Percentiles rank a stretch among this genome's conserved stretches.
Conservation (phyloP, 2,329 filamentous ascomycete genomes). For the Ceratocystis diversiconidia region DNA sequence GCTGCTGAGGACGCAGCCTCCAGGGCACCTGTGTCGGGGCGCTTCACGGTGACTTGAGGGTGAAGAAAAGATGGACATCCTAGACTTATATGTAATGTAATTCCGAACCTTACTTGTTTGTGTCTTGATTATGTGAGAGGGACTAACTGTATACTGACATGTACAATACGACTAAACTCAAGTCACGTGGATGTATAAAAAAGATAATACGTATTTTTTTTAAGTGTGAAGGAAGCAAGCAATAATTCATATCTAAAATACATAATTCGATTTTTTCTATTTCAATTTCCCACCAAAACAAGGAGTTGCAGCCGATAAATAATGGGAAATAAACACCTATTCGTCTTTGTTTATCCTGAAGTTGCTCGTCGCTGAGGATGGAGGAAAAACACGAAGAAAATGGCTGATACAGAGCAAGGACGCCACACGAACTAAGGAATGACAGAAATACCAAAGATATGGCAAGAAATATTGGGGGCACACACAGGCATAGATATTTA, state of each 20-base stretch:
- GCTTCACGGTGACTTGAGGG: slow-evolving; percentile 71
- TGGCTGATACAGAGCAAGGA: not conserved
- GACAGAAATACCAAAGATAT: not conserved
- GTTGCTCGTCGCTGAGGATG: not conserved
- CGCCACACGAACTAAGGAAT: not conserved
- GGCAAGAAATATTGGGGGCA: not conserved
- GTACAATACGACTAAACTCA: not conserved
- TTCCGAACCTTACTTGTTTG: not conserved
- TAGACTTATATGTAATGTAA: not conserved
- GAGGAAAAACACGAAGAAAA: not conserved
- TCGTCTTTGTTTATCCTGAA: not conserved
- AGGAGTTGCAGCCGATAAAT: no score
- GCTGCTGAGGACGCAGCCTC: slow-evolving; percentile 78
- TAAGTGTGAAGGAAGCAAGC: no score
- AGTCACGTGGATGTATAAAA: not conserved
- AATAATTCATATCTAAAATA: not conserved
- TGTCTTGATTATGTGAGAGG: not conserved
- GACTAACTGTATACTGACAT: no score
- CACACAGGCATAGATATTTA: not conserved
- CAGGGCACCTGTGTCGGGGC: slow-evolving; percentile 60
- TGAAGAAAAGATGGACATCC: not conserved
- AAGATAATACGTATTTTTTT: not conserved
- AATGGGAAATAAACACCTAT: no score
- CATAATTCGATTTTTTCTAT: not conserved
- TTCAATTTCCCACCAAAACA: no score